Base-by-base conservation (phyloP, 306 rosid genomes). In the Glycine latifolia region DNA sequence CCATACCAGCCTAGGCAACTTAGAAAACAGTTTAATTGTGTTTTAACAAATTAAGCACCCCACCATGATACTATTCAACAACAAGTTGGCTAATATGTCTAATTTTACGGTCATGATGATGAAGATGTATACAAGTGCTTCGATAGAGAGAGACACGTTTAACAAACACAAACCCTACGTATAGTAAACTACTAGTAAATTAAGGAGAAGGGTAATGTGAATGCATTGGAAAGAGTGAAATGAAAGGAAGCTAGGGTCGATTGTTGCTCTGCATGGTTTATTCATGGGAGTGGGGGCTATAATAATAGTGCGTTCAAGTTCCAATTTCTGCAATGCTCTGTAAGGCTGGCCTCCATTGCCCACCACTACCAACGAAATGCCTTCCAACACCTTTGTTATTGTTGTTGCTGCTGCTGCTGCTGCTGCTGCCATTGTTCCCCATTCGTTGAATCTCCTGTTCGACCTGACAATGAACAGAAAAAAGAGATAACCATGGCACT, bases 271-370 rank as follows among this genome's bases (percentile, higher is more conserved):
- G 86, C 70, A 65, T 35, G 67, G 37, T 72, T 86, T 73, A 56
- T 83, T 78, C 46, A 65, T 67, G 71, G 54, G 54, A 52, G 74
- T 59, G 78, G 56, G 37, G 43, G 55, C 16, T 17, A 60, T 17
- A 67, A 60, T 17, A 67, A 61, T n/a, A 75, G 78, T 31, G 80
- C 39, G 50, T 79, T 93, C 90, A 91, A 79, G 86, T 91, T 83
- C 97, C 97, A 84, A 90, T 14, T 87, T 94, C 98, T 90, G 86
- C 90, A 84, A 94, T 94, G 90, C 97, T 94, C 67, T 92, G 98
- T 87, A 94, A 90, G 52, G 97, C 92, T 85, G 98, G 98, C 86
- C 89, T 91, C 97, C 98, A 94, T 73, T 94, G 97, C 71, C 91
- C 90, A 79, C 94, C 81, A 15, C 80, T 87, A 76, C 90, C 91